phyloP scores from a whole-genome alignment of 768 basidiomycete genomes.

The Butyriboletus loyo region DNA sequence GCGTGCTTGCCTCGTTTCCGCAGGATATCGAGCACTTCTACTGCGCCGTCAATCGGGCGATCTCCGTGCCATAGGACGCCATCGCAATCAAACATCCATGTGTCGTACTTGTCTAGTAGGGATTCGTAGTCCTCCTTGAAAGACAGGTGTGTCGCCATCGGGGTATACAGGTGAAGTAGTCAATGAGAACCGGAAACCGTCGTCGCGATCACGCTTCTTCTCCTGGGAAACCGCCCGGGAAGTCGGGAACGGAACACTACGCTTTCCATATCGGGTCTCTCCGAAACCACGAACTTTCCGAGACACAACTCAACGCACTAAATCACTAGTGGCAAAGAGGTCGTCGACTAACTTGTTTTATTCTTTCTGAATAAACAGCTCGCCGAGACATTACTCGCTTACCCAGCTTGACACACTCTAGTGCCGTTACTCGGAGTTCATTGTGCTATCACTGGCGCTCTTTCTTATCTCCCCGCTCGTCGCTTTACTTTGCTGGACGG shows the following conservation, averaged over 20 bases:
- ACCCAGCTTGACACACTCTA: neutral
- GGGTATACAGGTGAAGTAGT: slow-evolving; percentile 13
- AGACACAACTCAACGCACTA: neutral
- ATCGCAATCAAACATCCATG: slow-evolving; percentile 96
- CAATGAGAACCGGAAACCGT: neutral
- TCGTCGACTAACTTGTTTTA: neutral
- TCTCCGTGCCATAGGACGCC: slow-evolving; percentile 93
- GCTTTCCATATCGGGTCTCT: slow-evolving; percentile 23
- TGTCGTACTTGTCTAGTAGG: slow-evolving; percentile 71
- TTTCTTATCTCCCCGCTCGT: neutral
- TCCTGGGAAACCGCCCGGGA: too few relatives aligned
- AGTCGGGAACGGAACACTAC: slow-evolving; percentile 15
- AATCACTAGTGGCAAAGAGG: neutral
- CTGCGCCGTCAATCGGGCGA: slow-evolving; percentile 70
- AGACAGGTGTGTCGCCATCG: slow-evolving; percentile 28
- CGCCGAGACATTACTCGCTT: neutral
- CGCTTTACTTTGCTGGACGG: slow-evolving; percentile 1
- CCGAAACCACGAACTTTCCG: neutral
- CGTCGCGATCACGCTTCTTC: too few relatives aligned
- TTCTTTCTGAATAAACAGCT: neutral
- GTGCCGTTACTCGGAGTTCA: neutral
- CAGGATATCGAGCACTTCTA: slow-evolving; percentile 70
- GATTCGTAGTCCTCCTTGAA: slow-evolving; percentile 44
- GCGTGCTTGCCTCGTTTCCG: slow-evolving; percentile 62
- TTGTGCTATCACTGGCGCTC: neutral